Percentiles rank a stretch among this genome's conserved stretches.
Evolutionary conservation across 2,329 filamentous ascomycete species (phyloP).

Genomic region (Tolypocladium ovalisporum): DNA sequence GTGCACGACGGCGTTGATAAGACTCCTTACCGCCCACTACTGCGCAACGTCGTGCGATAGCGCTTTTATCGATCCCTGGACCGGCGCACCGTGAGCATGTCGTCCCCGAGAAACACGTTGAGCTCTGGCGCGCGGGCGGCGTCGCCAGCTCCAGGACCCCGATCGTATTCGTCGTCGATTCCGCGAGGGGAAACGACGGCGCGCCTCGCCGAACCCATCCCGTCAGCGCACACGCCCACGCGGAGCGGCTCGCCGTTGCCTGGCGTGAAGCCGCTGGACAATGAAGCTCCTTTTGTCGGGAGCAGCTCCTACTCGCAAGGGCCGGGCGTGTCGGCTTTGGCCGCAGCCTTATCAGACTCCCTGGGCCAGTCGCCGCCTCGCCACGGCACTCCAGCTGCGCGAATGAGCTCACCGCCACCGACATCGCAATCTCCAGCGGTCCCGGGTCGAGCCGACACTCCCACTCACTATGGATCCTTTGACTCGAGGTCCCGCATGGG

Average conservation of each 20-base stretch:
- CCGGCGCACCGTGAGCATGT: conserved; percentile 18
- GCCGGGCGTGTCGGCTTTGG: conserved; percentile 77
- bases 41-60: conserved; percentile 2
- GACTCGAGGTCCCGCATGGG: conserved; percentile 52
- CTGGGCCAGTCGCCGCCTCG: conserved; percentile 59
- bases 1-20: background rate
- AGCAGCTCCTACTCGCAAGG: conserved; percentile 55
- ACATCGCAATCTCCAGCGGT: conserved; percentile 27
- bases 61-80: background rate
- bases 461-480: conserved; percentile 78
- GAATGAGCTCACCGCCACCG: conserved; percentile 45
- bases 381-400: conserved; percentile 53
- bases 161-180: conserved; percentile 38
- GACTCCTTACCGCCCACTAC: background rate
- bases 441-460: conserved; percentile 32
- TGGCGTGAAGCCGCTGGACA: conserved; percentile 19
- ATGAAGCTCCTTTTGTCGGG: conserved; percentile 53
- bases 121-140: conserved; percentile 30
- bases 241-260: conserved; percentile 20
- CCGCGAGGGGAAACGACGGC: conserved; percentile 51
- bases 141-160: conserved; percentile 35
- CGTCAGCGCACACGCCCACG: conserved; percentile 27
- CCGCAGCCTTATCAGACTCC: conserved; percentile 72
- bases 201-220: conserved; percentile 47
- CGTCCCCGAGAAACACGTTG: conserved; percentile 24